Conservation (phyloP, 305 asterid species). For the Andrographis paniculata region DNA sequence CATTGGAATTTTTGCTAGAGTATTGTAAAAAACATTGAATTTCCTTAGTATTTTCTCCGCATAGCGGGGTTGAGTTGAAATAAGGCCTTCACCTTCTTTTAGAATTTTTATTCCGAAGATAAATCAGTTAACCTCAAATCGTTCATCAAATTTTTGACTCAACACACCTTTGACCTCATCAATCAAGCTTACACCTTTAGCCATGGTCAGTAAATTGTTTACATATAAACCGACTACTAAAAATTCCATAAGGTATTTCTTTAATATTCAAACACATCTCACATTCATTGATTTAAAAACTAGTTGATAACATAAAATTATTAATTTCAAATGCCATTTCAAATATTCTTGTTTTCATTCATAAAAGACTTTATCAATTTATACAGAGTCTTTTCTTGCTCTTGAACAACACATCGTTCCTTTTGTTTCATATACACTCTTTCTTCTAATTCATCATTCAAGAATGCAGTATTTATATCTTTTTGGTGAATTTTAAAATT, state of each 20-base stretch:
- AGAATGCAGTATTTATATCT: too few species aligned
- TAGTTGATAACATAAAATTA: background rate
- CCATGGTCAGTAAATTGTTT: background rate
- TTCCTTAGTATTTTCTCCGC: background rate
- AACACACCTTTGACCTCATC: background rate
- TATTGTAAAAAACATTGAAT: too few species aligned
- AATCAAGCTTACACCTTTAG: background rate
- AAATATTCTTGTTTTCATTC: background rate
- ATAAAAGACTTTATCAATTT: slow-evolving; percentile 3
- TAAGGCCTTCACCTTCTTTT: background rate
- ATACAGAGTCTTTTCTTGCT: background rate
- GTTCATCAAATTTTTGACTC: background rate
- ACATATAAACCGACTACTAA: background rate
- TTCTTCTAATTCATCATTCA: too few species aligned
- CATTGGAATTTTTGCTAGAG: too few species aligned
- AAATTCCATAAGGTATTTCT: background rate
- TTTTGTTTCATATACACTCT: background rate
- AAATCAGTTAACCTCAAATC: background rate
- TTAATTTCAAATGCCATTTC: background rate
- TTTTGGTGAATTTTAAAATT: too few species aligned
- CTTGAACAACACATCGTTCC: background rate
- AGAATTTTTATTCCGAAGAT: background rate
- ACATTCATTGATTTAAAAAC: background rate
- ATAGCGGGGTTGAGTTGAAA: background rate
- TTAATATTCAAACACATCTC: background rate